phyloP scores from a whole-genome alignment of 176 grass and related monocot species.

The Eragrostis curvula region DNA sequence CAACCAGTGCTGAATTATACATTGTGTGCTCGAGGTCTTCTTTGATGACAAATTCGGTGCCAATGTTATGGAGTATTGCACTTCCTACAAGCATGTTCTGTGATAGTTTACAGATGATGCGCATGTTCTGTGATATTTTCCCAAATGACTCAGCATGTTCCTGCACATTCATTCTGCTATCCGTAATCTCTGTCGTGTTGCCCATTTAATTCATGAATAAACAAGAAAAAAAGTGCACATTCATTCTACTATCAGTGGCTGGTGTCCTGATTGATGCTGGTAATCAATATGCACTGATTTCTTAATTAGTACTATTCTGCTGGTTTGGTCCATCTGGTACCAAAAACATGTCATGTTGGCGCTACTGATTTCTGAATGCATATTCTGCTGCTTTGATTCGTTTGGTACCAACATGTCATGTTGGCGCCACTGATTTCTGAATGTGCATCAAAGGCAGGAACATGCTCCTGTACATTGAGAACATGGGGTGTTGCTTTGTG shows the following conservation, averaged over 20 bases:
- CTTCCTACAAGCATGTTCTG: constrained; percentile 4
- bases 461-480: constrained; percentile 39
- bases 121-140: neutral
- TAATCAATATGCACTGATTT: neutral
- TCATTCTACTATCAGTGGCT: neutral
- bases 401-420: constrained; percentile 33
- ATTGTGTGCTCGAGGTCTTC: neutral
- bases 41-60: constrained; percentile 39
- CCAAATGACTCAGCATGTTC: constrained; percentile 1
- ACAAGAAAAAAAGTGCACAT: neutral
- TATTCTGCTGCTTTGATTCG: constrained; percentile 35
- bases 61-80: constrained; percentile 20
- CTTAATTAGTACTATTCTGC: neutral
- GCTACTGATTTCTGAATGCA: constrained; percentile 22
- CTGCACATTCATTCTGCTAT: constrained; percentile 36
- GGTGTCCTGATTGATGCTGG: neutral
- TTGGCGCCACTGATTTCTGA: constrained; percentile 20
- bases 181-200: neutral
- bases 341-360: constrained; percentile 36
- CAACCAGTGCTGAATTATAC: constrained; percentile 39
- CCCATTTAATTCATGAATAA: constrained; percentile 21
- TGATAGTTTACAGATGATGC: constrained; percentile 6
- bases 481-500: constrained; percentile 47
- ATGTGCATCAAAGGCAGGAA: constrained; percentile 45
- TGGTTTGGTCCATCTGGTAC: constrained; percentile 19